Percentiles rank a stretch among this genome's conserved stretches.
Conservation (phyloP, 768 basidiomycete species). For the Steccherinum ochraceum region DNA sequence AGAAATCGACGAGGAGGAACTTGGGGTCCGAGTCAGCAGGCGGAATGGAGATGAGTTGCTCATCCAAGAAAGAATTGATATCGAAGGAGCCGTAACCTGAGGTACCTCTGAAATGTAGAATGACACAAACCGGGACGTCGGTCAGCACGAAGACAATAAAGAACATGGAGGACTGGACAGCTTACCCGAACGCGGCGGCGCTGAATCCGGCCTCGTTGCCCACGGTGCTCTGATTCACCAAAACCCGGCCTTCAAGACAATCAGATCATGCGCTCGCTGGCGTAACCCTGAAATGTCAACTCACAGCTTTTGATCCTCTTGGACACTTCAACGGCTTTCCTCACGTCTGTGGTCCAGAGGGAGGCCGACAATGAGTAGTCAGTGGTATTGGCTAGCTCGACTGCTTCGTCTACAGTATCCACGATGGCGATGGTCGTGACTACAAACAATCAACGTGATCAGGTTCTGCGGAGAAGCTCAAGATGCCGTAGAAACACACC, state of each 20-base stretch:
- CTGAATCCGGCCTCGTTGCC: not conserved
- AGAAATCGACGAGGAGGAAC: slow-evolving; percentile 3
- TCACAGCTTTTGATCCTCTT: slow-evolving; percentile 40
- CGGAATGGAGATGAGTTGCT: slow-evolving; percentile 3
- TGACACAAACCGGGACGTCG: too few species aligned
- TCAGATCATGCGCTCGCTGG: too few species aligned
- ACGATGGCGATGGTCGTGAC: slow-evolving; percentile 41
- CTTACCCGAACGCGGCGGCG: slow-evolving; percentile 4
- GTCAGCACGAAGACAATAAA: not conserved
- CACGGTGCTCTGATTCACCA: slow-evolving; percentile 6
- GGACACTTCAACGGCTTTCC: slow-evolving; percentile 39
- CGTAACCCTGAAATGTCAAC: not conserved
- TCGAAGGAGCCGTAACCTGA: slow-evolving; percentile 7
- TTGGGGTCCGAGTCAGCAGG: slow-evolving; percentile 2
- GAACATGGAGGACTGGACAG: too few species aligned
- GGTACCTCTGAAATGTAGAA: slow-evolving; percentile 4
- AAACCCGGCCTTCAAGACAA: not conserved
- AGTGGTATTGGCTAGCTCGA: slow-evolving; percentile 49
- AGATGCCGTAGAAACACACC: slow-evolving; percentile 23
- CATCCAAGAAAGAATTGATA: slow-evolving; percentile 1
- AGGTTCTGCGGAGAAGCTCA: not conserved
- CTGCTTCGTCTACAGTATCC: slow-evolving; percentile 46
- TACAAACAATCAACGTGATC: slow-evolving; percentile 1
- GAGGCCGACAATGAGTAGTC: slow-evolving; percentile 46
- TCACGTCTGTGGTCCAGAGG: slow-evolving; percentile 46